Base-by-base conservation (phyloP, 2,329 filamentous ascomycete genomes). In the Aspergillus intermedius region DNA sequence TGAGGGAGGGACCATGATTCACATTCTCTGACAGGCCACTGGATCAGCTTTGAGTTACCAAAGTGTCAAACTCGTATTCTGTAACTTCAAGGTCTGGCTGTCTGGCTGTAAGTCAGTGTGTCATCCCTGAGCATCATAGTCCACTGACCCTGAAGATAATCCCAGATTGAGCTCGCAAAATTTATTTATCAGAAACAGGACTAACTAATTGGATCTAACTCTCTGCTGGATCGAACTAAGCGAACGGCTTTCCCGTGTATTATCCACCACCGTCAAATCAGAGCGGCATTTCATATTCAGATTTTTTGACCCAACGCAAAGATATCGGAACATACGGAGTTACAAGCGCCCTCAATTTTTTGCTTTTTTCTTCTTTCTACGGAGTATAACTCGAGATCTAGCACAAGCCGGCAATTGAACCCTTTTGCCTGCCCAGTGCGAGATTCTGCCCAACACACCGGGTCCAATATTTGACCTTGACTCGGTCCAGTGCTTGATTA, bases 161-260 rank as follows among this genome's bases (percentile, higher is more conserved):
- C 25, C 25, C 25, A 30, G 25, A 30, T 30, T 30, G 25, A 30
- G 25, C 25, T 30, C 25, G 25, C 25, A 30, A 30, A 12, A 1
- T 30, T 30, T 30, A 51, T 43, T 49, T 23, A 41, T 44, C 42
- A 37, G 32, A 51, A 47, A 40, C 37, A 40, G 37, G 17, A 10
- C 37, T 40, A 40, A 10, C 37, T 40, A 40, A 40, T 15, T 15
- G 37, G 37, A 12, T 21, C 17, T 22, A 22, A 40, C 19, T 40
- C 15, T 19, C 17, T 21, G 34, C 34, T 45, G 50, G 52, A 44
- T 46, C 42, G 52, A 50, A 40, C 37, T 40, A 40, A 21, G 17
- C 15, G 19, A 15, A 40, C 10, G 17, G 10, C 10, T 15, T 22
- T 40, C 17, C 37, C 37, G 37, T 40, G 37, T 40, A 19, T 40